Base-by-base conservation (phyloP, 257 asterid species). In the Anisodus tanguticus region DNA sequence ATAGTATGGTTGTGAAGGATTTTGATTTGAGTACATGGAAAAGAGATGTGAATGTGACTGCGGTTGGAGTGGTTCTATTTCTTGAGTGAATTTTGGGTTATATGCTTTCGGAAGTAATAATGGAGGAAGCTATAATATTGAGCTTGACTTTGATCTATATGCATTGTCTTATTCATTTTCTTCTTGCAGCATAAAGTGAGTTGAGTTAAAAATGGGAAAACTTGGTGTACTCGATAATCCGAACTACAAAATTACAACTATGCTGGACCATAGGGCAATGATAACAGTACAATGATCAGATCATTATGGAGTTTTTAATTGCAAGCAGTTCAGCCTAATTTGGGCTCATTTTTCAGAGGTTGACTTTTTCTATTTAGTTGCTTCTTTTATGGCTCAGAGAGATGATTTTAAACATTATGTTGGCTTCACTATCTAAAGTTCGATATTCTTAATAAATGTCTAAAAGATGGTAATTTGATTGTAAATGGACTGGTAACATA, bases 251-350 rank as follows among this genome's bases (percentile, higher is more conserved):
- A 96, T 96, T 81, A 93, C 98, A 31, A 98, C 98, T 70, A 92
- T 96, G 88, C 87, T 93, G 71, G 99, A 96, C 85, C 97, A 95
- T 87, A 72, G 88, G 88, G 98, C 97, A 19, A 96, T 96, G 99
- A 94, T 96, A 87, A 94, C 97, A 5, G 95, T 96, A 88, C 94
- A 90, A 22, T 22, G 26, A 58, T 93, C 98, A 60, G 98, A 94
- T 86, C 87, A 87, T 83, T 94, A 93, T 71, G 97, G 99, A 39
- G 92, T 93, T 80, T 93, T 93, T 81, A 92, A 92, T 83, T 94
- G 98, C 95, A 94, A 94, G 83, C 99, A 98, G 12, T 97, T 96
- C 49, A 98, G 98, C 89, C 87, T 96, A 92, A 94, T 96, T 80
- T 93, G 97, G 98, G 98, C 92, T 43, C 92, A 91, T 47, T 96